Evolutionary conservation across 2,329 filamentous ascomycete species (phyloP).

Genomic region (Clarireedia paspali): DNA sequence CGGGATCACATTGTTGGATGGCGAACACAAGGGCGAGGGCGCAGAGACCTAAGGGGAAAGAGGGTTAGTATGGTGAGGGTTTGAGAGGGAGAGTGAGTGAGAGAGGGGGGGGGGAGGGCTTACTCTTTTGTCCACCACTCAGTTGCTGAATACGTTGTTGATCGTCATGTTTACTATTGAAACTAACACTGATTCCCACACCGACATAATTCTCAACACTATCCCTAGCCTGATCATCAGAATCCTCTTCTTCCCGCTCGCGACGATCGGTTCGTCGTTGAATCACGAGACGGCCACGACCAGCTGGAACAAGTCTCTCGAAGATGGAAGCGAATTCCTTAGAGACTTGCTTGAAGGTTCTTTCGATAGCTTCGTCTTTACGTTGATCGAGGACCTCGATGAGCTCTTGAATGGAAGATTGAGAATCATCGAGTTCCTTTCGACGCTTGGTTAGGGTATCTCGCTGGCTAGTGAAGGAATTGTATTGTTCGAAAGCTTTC

Average conservation of each 20-base stretch:
- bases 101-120: conserved; percentile 28
- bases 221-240: conserved; percentile 59
- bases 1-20: conserved; percentile 95
- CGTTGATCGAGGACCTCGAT: conserved; percentile 88
- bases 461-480: conserved; percentile 88
- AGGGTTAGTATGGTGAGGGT: conserved; percentile 10
- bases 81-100: conserved; percentile 14
- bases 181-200: conserved; percentile 93
- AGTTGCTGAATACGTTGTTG: conserved; percentile 97
- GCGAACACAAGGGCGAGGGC: conserved; percentile 97
- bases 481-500: conserved; percentile 98
- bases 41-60: conserved; percentile 60
- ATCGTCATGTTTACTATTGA: conserved; percentile 97
- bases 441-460: conserved; percentile 79
- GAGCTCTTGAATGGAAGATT: conserved; percentile 82
- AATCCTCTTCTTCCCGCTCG: conserved; percentile 55
- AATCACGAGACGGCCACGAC: conserved; percentile 85
- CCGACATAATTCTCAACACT: conserved; percentile 92
- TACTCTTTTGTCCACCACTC: conserved; percentile 94
- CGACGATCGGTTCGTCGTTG: conserved; percentile 78
- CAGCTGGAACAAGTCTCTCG: conserved; percentile 88
- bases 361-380: conserved; percentile 96
- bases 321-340: conserved; percentile 90
- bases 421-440: conserved; percentile 78
- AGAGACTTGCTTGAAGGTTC: conserved; percentile 96